These are phyloP conservation scores for Rhodotorula sp. DNA, from an alignment of 1,284 basidiomycete genomes.

Conservation along the genomic window DNA sequence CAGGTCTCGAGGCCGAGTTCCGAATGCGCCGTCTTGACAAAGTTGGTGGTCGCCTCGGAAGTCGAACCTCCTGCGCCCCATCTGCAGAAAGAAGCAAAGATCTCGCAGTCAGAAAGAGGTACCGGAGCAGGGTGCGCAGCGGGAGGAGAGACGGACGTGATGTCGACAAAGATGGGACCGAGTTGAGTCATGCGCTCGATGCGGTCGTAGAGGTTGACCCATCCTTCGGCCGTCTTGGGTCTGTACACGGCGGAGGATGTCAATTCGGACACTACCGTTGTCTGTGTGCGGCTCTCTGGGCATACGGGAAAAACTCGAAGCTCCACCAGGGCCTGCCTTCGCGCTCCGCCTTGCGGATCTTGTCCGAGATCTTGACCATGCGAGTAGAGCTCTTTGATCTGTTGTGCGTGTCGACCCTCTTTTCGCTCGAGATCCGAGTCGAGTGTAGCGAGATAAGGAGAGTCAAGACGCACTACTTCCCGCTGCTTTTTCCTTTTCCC, in stretches of 20 bases:
- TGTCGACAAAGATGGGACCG: constrained; percentile 97
- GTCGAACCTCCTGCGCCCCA: constrained; percentile 54
- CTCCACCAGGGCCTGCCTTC: constrained; percentile 40
- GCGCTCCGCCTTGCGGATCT: constrained; percentile 35
- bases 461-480: too few relatives aligned
- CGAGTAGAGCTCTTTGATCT: neutral
- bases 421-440: neutral
- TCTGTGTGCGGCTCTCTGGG: neutral
- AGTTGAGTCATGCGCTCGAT: constrained; percentile 96
- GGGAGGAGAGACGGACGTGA: constrained; percentile 64
- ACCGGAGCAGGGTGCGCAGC: neutral
- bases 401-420: neutral
- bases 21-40: constrained; percentile 88
- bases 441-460: too few relatives aligned
- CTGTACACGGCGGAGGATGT: constrained; percentile 6
- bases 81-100: constrained; percentile 33
- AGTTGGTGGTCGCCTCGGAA: constrained; percentile 56
- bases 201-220: constrained; percentile 92
- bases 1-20: constrained; percentile 83
- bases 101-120: neutral
- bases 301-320: constrained; percentile 40
- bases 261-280: neutral
- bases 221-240: constrained; percentile 59
- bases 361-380: constrained; percentile 41
- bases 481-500: too few relatives aligned